Evolutionary conservation across 441 rosid species (phyloP), one percentile per base, ranked within the genome.

Genomic region (Croton setiger): DNA sequence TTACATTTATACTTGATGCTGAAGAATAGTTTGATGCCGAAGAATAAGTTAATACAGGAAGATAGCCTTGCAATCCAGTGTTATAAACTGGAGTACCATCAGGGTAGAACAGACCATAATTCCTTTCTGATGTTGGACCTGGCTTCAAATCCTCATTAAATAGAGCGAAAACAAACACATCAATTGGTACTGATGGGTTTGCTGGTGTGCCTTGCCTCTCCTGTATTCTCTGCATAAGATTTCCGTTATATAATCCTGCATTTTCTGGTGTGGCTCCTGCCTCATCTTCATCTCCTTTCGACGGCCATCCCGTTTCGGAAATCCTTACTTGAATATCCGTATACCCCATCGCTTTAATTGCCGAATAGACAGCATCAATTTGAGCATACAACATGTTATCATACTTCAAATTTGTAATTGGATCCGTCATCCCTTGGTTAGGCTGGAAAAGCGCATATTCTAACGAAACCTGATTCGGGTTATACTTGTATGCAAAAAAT

Each of bases 261-360:
- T 92, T 88, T 59, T 82, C 82, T 13, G 80, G 76, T 7, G 83
- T 74, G 8, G 97, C 96, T 63, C 97, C 97, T 13, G 72, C 72
- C 80, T 92, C 97, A 58, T 72, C 73, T 17, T 71, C 76, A 15
- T 90, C 96, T 14, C 98, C 98, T 55, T 78, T 85, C 0, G 98
- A 92, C 0, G 98, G 98, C 98, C 98, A 92, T 0, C 98, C 96
- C 2, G 98, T 92, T 76, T 92, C 98, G 3, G 98, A 89, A 18
- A 92, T 65, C 80, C 74, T 69, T 0, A 90, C 90, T 64, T 79
- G 83, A 13, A 89, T 56, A 60, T 86, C 84, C 0, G 81, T 75
- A 60, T 87, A 85, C 2, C 98, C 98, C 84, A 88, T 51, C 3
- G 88, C 79, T 62, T 80, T 81, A 27, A 92, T 88, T 1, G 96